These are phyloP conservation scores for Aspergillus transmontanensis DNA, from an alignment of 2,329 filamentous ascomycete species.

Conservation along the genomic window DNA sequence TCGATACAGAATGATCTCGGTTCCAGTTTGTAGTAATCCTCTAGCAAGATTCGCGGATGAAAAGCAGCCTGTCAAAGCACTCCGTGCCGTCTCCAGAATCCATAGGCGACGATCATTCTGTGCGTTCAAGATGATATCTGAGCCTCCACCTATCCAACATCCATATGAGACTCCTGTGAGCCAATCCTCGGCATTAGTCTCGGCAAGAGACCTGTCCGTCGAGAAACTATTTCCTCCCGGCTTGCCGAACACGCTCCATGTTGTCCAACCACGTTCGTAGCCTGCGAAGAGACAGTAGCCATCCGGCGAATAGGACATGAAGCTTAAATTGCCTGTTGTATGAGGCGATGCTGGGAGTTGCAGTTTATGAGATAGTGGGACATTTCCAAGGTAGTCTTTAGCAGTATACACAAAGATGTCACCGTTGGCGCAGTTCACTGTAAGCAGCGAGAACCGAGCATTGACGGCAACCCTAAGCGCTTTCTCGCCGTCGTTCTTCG, in stretches of 20 bases:
- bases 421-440: slow-evolving; percentile 79
- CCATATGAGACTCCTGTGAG: slow-evolving; percentile 76
- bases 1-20: slow-evolving; percentile 86
- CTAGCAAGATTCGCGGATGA: slow-evolving; percentile 87
- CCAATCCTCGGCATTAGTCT: slow-evolving; percentile 77
- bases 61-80: slow-evolving; percentile 89
- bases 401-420: slow-evolving; percentile 87
- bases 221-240: slow-evolving; percentile 81
- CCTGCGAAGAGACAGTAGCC: slow-evolving; percentile 95
- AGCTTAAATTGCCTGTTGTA: slow-evolving; percentile 71
- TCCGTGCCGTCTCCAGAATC: slow-evolving; percentile 89
- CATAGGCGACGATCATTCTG: slow-evolving; percentile 77
- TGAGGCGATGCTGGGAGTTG: slow-evolving; percentile 67
- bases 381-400: slow-evolving; percentile 89
- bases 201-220: slow-evolving; percentile 64
- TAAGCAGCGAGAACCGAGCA: slow-evolving; percentile 90
- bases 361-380: slow-evolving; percentile 81
- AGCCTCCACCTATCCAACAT: slow-evolving; percentile 85
- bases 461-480: slow-evolving; percentile 83
- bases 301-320: slow-evolving; percentile 85
- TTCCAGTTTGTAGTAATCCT: slow-evolving; percentile 84
- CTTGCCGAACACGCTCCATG: slow-evolving; percentile 97
- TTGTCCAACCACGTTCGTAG: slow-evolving; percentile 90
- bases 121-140: slow-evolving; percentile 76
- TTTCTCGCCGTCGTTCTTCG: slow-evolving; percentile 59